phyloP scores from a whole-genome alignment of 768 basidiomycete genomes.

The Cystoderma amianthinum region DNA sequence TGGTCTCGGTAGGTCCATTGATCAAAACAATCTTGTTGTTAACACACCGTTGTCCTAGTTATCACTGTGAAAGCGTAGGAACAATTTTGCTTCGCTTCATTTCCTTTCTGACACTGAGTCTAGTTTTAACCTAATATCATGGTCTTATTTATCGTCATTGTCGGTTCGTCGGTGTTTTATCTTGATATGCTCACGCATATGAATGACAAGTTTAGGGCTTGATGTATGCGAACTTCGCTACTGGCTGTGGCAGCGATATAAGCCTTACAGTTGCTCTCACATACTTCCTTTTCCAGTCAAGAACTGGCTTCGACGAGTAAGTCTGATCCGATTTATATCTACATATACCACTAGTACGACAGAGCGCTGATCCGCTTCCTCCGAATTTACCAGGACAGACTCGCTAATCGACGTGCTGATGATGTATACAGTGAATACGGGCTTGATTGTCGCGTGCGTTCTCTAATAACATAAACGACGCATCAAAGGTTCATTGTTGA shows the following conservation, averaged over 20 bases:
- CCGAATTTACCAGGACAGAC: constrained; percentile 33
- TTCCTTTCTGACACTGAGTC: background rate
- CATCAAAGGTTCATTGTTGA: background rate
- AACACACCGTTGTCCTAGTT: constrained; percentile 30
- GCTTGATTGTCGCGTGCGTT: constrained; percentile 35
- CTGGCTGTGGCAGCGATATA: constrained; percentile 42
- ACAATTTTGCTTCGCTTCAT: constrained; percentile 1
- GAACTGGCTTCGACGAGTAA: constrained; percentile 46
- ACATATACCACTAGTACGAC: background rate
- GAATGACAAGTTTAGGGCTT: constrained; percentile 27
- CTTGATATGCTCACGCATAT: background rate
- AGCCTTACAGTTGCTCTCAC: constrained; percentile 43
- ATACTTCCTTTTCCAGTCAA: constrained; percentile 37
- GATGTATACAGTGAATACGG: constrained; percentile 49
- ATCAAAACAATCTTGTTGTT: no score
- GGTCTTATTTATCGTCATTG: constrained; percentile 25
- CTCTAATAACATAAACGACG: background rate
- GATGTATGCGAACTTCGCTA: constrained; percentile 46
- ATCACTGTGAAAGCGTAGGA: constrained; percentile 47
- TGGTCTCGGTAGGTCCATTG: constrained; percentile 28
- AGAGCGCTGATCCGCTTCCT: background rate
- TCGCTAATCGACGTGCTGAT: constrained; percentile 40
- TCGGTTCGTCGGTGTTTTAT: constrained; percentile 24
- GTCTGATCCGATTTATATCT: constrained; percentile 1
- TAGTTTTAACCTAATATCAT: constrained; percentile 34